Evolutionary conservation across 2,329 filamentous ascomycete genomes (phyloP).

Genomic region (Epichloe gansuensis): DNA sequence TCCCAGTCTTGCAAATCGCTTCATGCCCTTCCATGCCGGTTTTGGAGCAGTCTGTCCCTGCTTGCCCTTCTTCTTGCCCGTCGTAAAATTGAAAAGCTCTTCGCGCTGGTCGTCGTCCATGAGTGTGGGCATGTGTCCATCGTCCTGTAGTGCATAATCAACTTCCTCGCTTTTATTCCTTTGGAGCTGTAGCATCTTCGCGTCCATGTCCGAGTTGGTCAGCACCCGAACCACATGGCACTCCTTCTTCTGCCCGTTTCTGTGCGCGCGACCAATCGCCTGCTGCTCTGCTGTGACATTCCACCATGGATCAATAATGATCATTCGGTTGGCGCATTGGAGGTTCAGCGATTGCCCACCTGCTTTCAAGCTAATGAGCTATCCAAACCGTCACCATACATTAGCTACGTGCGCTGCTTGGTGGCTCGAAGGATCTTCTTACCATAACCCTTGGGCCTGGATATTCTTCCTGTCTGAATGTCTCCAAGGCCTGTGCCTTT

Average conservation of each 20-base stretch:
- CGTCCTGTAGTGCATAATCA: constrained; percentile 20
- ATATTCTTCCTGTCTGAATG: constrained; percentile 9
- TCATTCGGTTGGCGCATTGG: constrained; percentile 36
- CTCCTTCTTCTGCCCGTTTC: constrained; percentile 51
- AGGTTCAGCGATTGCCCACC: constrained; percentile 30
- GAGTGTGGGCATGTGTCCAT: constrained; percentile 6
- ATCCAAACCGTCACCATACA: neutral
- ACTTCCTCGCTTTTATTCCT: constrained; percentile 37
- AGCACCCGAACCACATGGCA: constrained; percentile 48
- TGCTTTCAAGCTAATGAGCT: constrained; percentile 24
- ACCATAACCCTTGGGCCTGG: constrained; percentile 21
- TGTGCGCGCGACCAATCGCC: constrained; percentile 45
- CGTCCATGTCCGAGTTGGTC: constrained; percentile 45
- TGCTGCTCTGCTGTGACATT: constrained; percentile 51
- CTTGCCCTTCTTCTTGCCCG: neutral
- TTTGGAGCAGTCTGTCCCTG: neutral
- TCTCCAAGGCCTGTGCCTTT: constrained; percentile 11
- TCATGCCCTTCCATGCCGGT: neutral
- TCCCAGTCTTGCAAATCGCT: neutral
- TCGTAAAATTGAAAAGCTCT: neutral
- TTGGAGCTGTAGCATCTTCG: constrained; percentile 43
- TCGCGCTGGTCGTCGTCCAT: neutral
- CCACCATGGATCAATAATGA: constrained; percentile 48
- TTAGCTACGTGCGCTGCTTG: neutral
- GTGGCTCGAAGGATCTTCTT: constrained; percentile 13